Percentiles rank a stretch among this genome's conserved stretches.
Conservation (phyloP, 2,329 filamentous ascomycete genomes). For the Fusarium neocosmosporiellum region DNA sequence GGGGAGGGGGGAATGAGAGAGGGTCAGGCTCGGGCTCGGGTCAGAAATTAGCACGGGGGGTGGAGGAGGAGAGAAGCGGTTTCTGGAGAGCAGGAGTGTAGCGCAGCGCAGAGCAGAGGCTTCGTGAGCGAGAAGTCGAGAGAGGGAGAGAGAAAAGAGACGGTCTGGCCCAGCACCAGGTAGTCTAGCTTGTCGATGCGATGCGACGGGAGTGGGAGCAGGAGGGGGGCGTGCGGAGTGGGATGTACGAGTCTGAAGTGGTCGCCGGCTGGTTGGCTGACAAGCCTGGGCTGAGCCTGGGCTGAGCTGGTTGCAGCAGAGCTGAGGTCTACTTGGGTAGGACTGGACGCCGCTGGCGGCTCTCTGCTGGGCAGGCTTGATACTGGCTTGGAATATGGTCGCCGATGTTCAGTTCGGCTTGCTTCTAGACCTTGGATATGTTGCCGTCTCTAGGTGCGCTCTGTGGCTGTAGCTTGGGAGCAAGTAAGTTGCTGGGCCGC, state of each 20-base stretch:
- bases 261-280: conserved; percentile 21
- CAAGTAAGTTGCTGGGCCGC: not conserved
- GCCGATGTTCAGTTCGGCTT: not conserved
- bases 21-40: conserved; percentile 37
- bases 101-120: not conserved
- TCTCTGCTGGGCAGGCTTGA: conserved; percentile 1
- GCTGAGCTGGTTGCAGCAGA: conserved; percentile 27
- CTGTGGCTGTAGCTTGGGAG: not conserved
- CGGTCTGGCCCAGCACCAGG: not conserved
- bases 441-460: not conserved
- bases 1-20: conserved; percentile 26
- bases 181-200: conserved; percentile 1
- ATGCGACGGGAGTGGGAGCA: conserved; percentile 13
- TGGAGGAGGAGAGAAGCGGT: conserved; percentile 12
- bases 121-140: not conserved
- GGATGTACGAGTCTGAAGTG: conserved; percentile 26
- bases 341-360: conserved; percentile 10
- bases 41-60: conserved; percentile 42
- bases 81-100: conserved; percentile 1
- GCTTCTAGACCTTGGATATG: not conserved
- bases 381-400: not conserved
- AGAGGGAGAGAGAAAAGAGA: conserved; percentile 7
- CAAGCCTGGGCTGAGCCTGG: conserved; percentile 29
- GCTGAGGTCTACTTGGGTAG: not conserved
- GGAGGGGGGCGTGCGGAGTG: conserved; percentile 5